phyloP scores from a whole-genome alignment of 169 alveolate genomes.

The Blepharisma undulans region DNA sequence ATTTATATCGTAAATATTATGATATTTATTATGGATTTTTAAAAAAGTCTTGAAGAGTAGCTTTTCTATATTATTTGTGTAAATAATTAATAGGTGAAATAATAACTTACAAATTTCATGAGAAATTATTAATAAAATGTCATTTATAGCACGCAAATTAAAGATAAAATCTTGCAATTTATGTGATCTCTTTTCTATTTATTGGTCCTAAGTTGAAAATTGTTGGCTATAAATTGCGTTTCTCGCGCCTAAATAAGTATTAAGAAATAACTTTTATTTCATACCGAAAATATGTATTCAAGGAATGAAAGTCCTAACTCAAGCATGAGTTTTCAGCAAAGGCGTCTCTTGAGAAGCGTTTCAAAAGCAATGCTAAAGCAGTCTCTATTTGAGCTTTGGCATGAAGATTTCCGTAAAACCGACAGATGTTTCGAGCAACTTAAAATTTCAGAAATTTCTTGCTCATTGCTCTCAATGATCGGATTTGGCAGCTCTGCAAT shows the following conservation, averaged over 20 bases:
- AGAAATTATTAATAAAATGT: background rate
- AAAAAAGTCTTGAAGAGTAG: no score
- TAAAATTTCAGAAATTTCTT: conserved; percentile 16
- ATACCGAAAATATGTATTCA: background rate
- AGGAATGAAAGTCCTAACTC: background rate
- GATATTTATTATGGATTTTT: no score
- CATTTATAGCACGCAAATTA: background rate
- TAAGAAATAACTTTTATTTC: background rate
- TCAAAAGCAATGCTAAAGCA: background rate
- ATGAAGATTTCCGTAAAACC: conserved; percentile 13
- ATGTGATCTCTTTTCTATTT: background rate
- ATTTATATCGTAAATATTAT: no score
- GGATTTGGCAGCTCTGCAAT: conserved; percentile 26
- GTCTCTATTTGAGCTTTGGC: background rate
- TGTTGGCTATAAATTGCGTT: background rate
- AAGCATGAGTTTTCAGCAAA: background rate
- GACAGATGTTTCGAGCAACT: conserved; percentile 19
- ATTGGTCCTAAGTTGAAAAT: background rate
- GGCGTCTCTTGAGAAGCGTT: background rate
- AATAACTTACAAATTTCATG: no score
- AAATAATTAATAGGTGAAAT: no score
- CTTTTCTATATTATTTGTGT: no score
- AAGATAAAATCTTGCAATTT: background rate
- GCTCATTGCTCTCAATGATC: background rate
- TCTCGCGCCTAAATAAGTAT: background rate